Percentiles rank a stretch among this genome's conserved stretches.
phyloP scores from a whole-genome alignment of 257 asterid genomes.

The Nicotiana tabacum region DNA sequence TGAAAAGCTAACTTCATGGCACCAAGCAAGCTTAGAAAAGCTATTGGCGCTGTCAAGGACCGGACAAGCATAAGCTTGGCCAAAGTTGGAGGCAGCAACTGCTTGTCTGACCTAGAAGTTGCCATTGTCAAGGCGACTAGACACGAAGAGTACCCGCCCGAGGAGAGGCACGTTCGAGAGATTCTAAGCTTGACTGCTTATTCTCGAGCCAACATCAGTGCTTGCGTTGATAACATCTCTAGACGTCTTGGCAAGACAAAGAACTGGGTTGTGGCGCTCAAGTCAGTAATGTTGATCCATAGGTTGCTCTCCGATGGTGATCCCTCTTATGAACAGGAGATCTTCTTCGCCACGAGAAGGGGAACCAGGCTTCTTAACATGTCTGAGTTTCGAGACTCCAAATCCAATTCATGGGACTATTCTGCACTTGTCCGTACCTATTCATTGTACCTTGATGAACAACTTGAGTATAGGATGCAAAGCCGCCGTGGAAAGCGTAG shows the following conservation, averaged over 20 bases:
- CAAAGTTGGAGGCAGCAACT: conserved; percentile 58
- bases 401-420: conserved; percentile 73
- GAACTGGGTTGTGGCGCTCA: conserved; percentile 89
- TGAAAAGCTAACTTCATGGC: conserved; percentile 35
- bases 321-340: conserved; percentile 67
- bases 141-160: conserved; percentile 90
- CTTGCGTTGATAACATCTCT: conserved; percentile 61
- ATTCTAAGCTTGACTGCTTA: conserved; percentile 63
- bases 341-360: conserved; percentile 74
- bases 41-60: conserved; percentile 92
- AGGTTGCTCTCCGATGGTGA: conserved; percentile 84
- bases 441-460: conserved; percentile 73
- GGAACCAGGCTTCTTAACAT: conserved; percentile 93
- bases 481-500: conserved; percentile 45
- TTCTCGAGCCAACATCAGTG: conserved; percentile 58
- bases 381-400: conserved; percentile 68
- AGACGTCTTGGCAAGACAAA: conserved; percentile 76
- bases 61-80: conserved; percentile 88
- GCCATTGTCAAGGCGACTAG: conserved; percentile 94
- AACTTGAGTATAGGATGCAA: conserved; percentile 78
- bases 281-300: conserved; percentile 76
- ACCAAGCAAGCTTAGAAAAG: conserved; percentile 78
- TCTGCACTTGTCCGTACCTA: conserved; percentile 81
- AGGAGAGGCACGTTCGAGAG: conserved; percentile 73
- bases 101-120: conserved; percentile 75